Conservation (phyloP, 78 protist species). For the Protostelium mycophagum region DNA sequence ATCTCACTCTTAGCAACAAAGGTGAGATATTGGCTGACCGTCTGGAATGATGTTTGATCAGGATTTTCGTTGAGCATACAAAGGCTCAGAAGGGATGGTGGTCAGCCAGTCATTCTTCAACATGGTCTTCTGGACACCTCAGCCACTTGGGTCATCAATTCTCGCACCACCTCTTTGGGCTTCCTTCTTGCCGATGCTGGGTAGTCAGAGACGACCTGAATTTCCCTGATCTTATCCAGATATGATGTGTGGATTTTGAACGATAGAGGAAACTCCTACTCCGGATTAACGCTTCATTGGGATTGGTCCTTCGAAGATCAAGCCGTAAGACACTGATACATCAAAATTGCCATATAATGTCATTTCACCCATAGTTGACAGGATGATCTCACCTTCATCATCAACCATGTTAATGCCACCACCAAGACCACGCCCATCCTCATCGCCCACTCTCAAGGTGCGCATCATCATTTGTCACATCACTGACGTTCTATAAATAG, state of each 20-base stretch:
- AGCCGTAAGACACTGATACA: not conserved
- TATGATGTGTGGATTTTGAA: not conserved
- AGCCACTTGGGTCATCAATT: not conserved
- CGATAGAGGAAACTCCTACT: not conserved
- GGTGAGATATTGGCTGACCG: no score
- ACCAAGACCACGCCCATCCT: not conserved
- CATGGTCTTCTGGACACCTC: not conserved
- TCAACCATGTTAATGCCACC: not conserved
- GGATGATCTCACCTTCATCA: not conserved
- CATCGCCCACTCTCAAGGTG: not conserved
- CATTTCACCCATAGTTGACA: not conserved
- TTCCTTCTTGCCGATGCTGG: not conserved
- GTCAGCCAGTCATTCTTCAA: not conserved
- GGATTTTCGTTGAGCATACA: not conserved
- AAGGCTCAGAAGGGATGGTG: not conserved
- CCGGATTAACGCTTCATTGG: not conserved
- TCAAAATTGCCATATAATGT: no score
- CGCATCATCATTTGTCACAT: not conserved
- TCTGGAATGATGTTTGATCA: no score
- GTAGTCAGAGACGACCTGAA: not conserved
- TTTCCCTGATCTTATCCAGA: not conserved
- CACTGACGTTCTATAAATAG: not conserved
- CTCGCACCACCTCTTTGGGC: not conserved
- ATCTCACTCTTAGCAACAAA: no score
- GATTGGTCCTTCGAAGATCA: not conserved